Evolutionary conservation across 2,329 filamentous ascomycete species (phyloP).

Genomic region (Ophiostoma perfectum): DNA sequence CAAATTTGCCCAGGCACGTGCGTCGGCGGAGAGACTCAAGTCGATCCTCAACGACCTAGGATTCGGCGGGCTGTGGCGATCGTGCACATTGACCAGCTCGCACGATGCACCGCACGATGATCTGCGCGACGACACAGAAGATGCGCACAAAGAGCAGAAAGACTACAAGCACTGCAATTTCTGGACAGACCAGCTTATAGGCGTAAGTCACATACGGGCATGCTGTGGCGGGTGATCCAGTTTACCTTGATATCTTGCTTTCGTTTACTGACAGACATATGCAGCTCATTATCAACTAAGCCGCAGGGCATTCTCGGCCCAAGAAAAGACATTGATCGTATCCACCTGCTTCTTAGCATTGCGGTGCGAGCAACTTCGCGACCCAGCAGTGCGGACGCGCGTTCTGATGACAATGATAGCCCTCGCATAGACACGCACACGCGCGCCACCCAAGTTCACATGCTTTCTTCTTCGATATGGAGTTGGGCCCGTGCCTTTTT

Average conservation of each 20-base stretch:
- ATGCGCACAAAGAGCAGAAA: conserved; percentile 30
- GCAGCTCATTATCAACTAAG: conserved; percentile 12
- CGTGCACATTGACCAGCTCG: conserved; percentile 46
- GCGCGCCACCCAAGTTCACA: not conserved
- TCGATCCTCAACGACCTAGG: conserved; percentile 55
- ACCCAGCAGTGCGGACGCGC: not conserved
- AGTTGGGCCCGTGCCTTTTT: not conserved
- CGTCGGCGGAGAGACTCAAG: conserved; percentile 45
- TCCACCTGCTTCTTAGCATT: too few species aligned
- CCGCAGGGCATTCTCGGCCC: not conserved
- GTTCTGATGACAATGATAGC: not conserved
- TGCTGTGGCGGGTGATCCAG: too few species aligned
- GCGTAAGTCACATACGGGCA: conserved; percentile 37
- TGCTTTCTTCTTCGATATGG: not conserved
- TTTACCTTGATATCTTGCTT: not conserved
- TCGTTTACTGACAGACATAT: not conserved
- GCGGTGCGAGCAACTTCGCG: not conserved
- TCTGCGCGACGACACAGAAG: not conserved
- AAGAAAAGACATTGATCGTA: too few species aligned
- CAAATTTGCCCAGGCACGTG: conserved; percentile 45
- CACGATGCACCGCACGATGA: not conserved
- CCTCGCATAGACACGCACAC: not conserved
- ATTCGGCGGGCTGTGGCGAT: conserved; percentile 58
- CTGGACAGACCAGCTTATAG: conserved; percentile 56
- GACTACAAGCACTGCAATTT: conserved; percentile 48